Conservation (phyloP, 2,329 filamentous ascomycete genomes). For the Fusarium chaquense region DNA sequence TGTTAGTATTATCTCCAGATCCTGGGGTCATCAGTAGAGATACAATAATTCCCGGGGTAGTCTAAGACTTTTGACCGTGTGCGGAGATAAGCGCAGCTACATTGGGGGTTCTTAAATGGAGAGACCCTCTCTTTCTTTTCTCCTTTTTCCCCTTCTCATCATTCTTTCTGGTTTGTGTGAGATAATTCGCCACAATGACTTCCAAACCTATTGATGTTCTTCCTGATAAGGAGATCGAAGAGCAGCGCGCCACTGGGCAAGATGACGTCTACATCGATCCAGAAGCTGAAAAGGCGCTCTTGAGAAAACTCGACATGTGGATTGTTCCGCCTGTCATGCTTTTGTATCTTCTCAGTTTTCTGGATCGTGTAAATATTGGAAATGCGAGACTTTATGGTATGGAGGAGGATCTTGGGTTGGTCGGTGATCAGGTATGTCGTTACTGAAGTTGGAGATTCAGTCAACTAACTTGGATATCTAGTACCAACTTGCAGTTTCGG, state of each 20-base stretch:
- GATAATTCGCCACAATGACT: conserved; percentile 21
- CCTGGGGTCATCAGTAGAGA: conserved; percentile 20
- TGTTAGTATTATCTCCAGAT: conserved; percentile 10
- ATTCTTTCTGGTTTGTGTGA: not conserved
- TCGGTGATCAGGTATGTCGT: conserved; percentile 53
- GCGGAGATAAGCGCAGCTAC: conserved; percentile 31
- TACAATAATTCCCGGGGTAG: conserved; percentile 3
- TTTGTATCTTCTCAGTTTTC: conserved; percentile 64
- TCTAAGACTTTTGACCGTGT: conserved; percentile 22
- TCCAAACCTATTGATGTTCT: conserved; percentile 26
- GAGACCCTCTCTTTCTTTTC: not conserved
- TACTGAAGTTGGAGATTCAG: fast-evolving
- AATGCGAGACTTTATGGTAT: conserved; percentile 74
- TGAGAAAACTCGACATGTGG: conserved; percentile 70
- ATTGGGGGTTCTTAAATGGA: conserved; percentile 30
- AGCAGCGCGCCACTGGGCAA: conserved; percentile 19
- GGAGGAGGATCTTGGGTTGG: conserved; percentile 69
- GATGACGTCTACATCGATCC: conserved; percentile 49
- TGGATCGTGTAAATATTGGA: conserved; percentile 57
- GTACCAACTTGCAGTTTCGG: conserved; percentile 61
- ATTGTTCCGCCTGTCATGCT: conserved; percentile 72
- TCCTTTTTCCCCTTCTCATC: not conserved
- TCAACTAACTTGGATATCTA: conserved; percentile 47
- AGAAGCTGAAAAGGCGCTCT: conserved; percentile 54
- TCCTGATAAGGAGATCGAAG: conserved; percentile 40